phyloP scores from a whole-genome alignment of 2,329 filamentous ascomycete species.

The Curvularia lunata region DNA sequence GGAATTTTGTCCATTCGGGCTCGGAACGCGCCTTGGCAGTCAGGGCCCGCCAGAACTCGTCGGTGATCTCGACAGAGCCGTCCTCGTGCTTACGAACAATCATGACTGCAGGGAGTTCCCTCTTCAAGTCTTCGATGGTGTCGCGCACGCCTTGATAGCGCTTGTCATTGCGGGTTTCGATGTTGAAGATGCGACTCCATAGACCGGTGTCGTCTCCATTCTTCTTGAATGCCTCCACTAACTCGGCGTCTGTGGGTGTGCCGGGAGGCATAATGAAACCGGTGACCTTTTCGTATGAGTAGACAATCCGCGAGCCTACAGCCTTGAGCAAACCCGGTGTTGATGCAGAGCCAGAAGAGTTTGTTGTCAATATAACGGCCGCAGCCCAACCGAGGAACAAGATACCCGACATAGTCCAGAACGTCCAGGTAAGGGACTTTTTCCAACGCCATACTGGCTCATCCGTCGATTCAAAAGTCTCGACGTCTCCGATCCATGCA shows the following conservation, averaged over 20 bases:
- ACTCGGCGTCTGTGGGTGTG: slow-evolving; percentile 1
- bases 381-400: slow-evolving; percentile 6
- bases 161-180: slow-evolving; percentile 18
- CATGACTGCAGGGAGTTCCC: slow-evolving; percentile 61
- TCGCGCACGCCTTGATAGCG: slow-evolving; percentile 23
- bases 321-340: slow-evolving; percentile 21
- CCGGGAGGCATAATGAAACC: slow-evolving; percentile 27
- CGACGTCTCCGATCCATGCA: slow-evolving; percentile 28
- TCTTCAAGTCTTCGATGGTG: slow-evolving; percentile 26
- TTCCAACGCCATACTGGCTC: slow-evolving; percentile 26
- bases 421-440: slow-evolving; percentile 15
- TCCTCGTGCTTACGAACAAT: slow-evolving; percentile 60
- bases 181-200: slow-evolving; percentile 28
- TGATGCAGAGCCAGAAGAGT: slow-evolving; percentile 10
- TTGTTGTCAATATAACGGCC: slow-evolving; percentile 8
- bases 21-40: slow-evolving; percentile 58
- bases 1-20: slow-evolving; percentile 60
- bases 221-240: slow-evolving; percentile 9
- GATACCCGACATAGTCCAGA: slow-evolving; percentile 17
- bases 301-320: slow-evolving; percentile 21
- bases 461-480: slow-evolving; percentile 18
- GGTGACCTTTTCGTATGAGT: slow-evolving; percentile 21
- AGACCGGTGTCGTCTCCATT: slow-evolving; percentile 22
- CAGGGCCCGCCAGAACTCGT: slow-evolving; percentile 71
- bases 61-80: slow-evolving; percentile 62